Evolutionary conservation across 1,139 yeast species (phyloP), one percentile per base, ranked within the genome.

Genomic region (Suhomyces bribrorum): DNA sequence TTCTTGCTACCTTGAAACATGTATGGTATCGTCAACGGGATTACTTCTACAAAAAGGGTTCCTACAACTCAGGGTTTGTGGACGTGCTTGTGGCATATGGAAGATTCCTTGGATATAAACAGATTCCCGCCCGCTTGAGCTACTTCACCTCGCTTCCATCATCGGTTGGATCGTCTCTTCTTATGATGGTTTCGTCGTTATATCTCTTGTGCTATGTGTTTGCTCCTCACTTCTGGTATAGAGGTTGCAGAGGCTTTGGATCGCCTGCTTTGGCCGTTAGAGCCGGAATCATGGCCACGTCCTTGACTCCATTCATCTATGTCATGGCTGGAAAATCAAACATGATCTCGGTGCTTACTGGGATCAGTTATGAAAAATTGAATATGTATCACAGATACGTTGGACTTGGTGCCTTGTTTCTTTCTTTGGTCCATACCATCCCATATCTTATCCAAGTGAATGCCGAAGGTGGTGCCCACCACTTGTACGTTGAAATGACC

Each of bases 211-310:
- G 77, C 37, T 73, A 69, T 51, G 58, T 73, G 33, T 56, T 69
- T 17, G 60, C 65, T 1, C 86, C 85, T 4, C 79, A 74, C 41
- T 67, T 68, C 38, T 79, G 78, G 74, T 76, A 75, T 49, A 59
- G 85, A 46, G 76, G 64, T 0, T 81, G 86, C 53, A 36, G 58
- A 5, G 79, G 77, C 0, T 79, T 80, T 56, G 86, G 86, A 1
- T 67, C 82, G 1, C 83, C 86, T n/a, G 86, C 86, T n/a, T 47
- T 79, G 33, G 80, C 79, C 0, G 72, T 76, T 1, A 57, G 83
- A 37, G 64, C 81, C 1, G 83, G 83, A 2, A 44, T 76, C 26
- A 70, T 75, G 70, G 70, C 79, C 4, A 62, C 73, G 17, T 81
- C 82, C 0, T 60, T 77, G 39, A 64, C 76, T 3, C 83, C 83